Percentiles rank a stretch among this genome's conserved stretches.
These are phyloP conservation scores for Pythium apleroticum DNA, from an alignment of 352 stramenopile species.

Conservation along the genomic window DNA sequence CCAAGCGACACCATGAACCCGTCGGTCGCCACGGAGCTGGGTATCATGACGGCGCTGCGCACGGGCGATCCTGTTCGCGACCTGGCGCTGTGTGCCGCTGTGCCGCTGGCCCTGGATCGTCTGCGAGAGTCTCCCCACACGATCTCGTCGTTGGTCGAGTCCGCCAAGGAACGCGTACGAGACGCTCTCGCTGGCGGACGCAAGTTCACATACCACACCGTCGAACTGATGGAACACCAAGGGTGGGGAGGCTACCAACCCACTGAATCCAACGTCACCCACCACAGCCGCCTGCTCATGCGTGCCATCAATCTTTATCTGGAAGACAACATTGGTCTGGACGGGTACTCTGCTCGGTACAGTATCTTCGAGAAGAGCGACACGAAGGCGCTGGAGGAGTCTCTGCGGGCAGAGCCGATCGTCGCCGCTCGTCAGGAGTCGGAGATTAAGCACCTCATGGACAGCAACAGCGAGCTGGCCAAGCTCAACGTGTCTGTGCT, in stretches of 20 bases:
- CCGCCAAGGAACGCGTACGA: conserved; percentile 8
- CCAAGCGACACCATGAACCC: conserved; percentile 3
- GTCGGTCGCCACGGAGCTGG: conserved; percentile 48
- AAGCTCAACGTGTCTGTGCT: conserved; percentile 9
- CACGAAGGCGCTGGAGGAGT: conserved; percentile 3
- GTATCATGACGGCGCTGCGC: conserved; percentile 35
- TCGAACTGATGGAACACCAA: conserved; percentile 47
- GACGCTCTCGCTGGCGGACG: conserved; percentile 12
- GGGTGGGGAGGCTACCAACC: conserved; percentile 22
- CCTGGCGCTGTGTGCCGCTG: conserved; percentile 43
- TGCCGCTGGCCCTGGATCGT: conserved; percentile 36
- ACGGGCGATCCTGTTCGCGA: conserved; percentile 47
- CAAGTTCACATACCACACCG: conserved; percentile 33
- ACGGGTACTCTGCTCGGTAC: conserved; percentile 44
- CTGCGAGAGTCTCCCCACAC: conserved; percentile 29
- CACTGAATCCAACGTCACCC: conserved; percentile 31
- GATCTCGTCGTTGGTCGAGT: conserved; percentile 23
- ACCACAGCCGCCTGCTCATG: conserved; percentile 53
- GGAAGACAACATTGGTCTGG: conserved; percentile 40
- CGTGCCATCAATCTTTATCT: conserved; percentile 56
- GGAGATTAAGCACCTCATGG: conserved; percentile 12
- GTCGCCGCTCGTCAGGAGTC: conserved; percentile 10
- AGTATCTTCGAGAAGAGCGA: conserved; percentile 43
- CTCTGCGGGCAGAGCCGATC: conserved; percentile 6
- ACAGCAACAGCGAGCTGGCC: neutral